Base-by-base conservation (phyloP, 768 basidiomycete species). In the Boletus pseudopeckii region DNA sequence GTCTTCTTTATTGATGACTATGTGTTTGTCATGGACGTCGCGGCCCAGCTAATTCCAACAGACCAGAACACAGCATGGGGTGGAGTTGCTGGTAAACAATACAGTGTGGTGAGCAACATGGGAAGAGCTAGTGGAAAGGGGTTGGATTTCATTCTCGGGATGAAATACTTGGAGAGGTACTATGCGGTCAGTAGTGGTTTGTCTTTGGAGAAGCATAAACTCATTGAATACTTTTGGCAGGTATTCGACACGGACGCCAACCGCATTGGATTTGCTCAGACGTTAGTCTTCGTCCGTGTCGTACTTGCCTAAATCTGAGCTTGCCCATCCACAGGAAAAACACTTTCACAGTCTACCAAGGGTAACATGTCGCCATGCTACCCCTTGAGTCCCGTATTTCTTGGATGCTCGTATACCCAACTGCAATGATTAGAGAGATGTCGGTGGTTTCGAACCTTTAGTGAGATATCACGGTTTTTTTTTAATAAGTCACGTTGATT, bases 181-280 rank as follows among this genome's bases (percentile, higher is more conserved):
- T 48, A 48, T 48, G 24, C 36, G 24, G 62, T 64, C 11, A 18
- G 59, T 40, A 9, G 15, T 13, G 7, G 3, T 22, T 18, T n/a
- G 17, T 30, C 24, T 28, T 33, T 30, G 37, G 34, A 15, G 26
- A 45, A 33, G n/a, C 15, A 17, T 33, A 6, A 3, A 3, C 10
- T 41, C 10, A 33, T 7, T 20, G 44, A 37, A 18, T 5, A 0
- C 17, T 26, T 36, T 32, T 39, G 41, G 9, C 26, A 65, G 65
- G 56, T 65, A 5, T 66, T 66, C 18, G 64, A 66, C 41, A 7
- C 47, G 18, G 64, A 66, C 17, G 49, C 46, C 1, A 51, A 53
- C 13, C 61, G 53, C 5, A 40, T 64, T 44, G 64, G 64, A 22
- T 64, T 64, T 40, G 68, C 48, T 17, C 42, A 56, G 51, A 66